These are phyloP conservation scores for Trichosanthes truncata DNA, from an alignment of 306 rosid species.

Conservation along the genomic window DNA sequence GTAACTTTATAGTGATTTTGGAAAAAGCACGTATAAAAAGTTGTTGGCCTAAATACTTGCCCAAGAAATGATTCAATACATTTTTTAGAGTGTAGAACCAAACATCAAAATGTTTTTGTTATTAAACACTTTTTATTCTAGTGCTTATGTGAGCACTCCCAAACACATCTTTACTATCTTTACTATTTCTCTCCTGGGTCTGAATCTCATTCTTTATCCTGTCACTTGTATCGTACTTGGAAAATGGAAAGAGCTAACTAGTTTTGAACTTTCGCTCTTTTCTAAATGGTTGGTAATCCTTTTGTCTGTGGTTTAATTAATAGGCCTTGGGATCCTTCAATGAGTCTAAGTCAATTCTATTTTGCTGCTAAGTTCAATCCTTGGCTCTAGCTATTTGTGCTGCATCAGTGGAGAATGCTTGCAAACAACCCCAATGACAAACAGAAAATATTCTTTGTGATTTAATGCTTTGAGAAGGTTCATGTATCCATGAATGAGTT, in stretches of 20 bases:
- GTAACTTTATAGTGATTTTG: neutral
- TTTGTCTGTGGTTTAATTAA: neutral
- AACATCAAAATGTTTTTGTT: neutral
- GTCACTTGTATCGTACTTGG: neutral
- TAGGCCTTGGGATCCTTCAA: neutral
- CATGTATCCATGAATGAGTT: neutral
- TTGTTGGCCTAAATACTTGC: neutral
- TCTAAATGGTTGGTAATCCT: neutral
- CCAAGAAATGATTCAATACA: neutral
- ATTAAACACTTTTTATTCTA: neutral
- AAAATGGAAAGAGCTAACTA: neutral
- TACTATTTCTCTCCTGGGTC: neutral
- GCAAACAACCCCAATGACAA: neutral
- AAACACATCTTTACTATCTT: neutral
- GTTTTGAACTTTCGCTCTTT: neutral
- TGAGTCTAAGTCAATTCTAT: neutral
- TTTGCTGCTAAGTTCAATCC: neutral
- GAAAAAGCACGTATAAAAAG: neutral
- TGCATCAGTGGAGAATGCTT: neutral
- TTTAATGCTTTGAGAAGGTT: neutral
- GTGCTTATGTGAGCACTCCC: neutral
- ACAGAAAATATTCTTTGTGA: neutral
- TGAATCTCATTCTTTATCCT: neutral
- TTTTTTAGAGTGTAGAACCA: neutral
- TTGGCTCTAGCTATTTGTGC: neutral